Base-by-base conservation (phyloP, 2,329 filamentous ascomycete species). In the Claviceps africana region DNA sequence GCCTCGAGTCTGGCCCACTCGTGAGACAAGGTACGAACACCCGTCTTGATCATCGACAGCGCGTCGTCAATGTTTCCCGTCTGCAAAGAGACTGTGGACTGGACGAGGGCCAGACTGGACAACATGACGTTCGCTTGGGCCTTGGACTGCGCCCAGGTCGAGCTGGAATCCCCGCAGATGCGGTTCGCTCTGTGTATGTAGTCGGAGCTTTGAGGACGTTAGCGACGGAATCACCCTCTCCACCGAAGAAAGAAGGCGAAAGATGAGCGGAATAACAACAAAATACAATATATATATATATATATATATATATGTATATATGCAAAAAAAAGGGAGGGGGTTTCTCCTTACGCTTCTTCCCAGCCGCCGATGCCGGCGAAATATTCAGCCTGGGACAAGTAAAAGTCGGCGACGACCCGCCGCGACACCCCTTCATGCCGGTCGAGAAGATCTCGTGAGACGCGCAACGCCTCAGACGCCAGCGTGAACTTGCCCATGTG, bases 361-460 rank as follows among this genome's bases (percentile, higher is more conserved):
- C 78, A 68, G 48, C 82, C 80, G 10, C 84, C 85, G 13, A 83
- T 76, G 1, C 78, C 77, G 19, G 90, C 70, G 30, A 83, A 73
- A 63, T 89, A 88, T 63, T 95, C 87, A 0, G 86, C 82, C 55
- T 83, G 81, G 0, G 82, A 79, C 7, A 95, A 68, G 57, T 89
- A 78, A 64, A 85, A 85, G 17, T 67, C 66, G 10, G 72, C 72
- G 21, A 72, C 57, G 6, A 71, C 65, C 19, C 74, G 69, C 13
- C 63, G 63, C 2, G 70, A 67, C 3, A 64, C 55, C 0, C 61
- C 60, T n/a, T 69, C 62, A n/a, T 68, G 62, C 50, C 69, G 62
- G 43, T 65, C 59, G 9, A 71, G 56, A 19, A 75, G 73, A 21
- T 70, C 65, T 56, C 82, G 75, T 3, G 81, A 80, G 51, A 76